These are phyloP conservation scores for Isatis tinctoria DNA, from an alignment of 345 rosid species.

Conservation along the genomic window DNA sequence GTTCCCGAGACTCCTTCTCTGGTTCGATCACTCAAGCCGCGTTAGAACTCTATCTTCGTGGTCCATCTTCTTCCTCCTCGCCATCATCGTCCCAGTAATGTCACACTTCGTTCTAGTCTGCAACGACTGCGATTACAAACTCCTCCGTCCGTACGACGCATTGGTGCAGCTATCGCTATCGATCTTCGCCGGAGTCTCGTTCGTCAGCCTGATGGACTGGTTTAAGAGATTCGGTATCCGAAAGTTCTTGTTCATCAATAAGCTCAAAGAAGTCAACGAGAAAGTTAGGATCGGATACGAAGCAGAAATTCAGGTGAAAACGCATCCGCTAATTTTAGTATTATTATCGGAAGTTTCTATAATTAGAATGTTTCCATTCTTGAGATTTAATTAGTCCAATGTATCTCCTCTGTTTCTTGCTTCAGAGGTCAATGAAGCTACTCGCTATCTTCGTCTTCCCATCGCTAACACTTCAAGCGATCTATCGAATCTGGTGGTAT, in stretches of 20 bases:
- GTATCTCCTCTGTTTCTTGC: constrained; percentile 4
- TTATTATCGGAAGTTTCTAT: too few relatives aligned
- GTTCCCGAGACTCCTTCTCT: constrained; percentile 15
- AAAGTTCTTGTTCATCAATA: constrained; percentile 66
- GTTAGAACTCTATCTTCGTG: constrained; percentile 53
- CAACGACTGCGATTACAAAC: constrained; percentile 51
- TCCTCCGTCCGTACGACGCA: constrained; percentile 62
- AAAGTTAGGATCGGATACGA: constrained; percentile 52
- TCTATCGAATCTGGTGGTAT: constrained; percentile 87
- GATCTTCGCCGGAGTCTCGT: constrained; percentile 60
- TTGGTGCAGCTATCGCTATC: constrained; percentile 68
- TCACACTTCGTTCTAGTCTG: constrained; percentile 64
- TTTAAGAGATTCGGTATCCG: constrained; percentile 53
- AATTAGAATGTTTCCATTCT: too few relatives aligned
- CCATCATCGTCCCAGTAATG: constrained; percentile 52
- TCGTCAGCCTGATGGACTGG: constrained; percentile 57
- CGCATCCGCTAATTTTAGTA: too few relatives aligned
- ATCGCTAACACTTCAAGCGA: constrained; percentile 48
- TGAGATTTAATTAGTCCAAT: background rate
- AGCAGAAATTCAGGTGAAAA: constrained; percentile 52
- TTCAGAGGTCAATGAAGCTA: constrained; percentile 68
- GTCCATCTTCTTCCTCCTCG: constrained; percentile 58
- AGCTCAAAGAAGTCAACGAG: constrained; percentile 48
- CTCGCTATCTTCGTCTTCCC: constrained; percentile 62
- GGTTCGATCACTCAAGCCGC: constrained; percentile 57